Percentiles rank a stretch among this genome's conserved stretches.
These are phyloP conservation scores for Hebeloma cylindrosporum DNA, from an alignment of 768 basidiomycete genomes.

Conservation along the genomic window DNA sequence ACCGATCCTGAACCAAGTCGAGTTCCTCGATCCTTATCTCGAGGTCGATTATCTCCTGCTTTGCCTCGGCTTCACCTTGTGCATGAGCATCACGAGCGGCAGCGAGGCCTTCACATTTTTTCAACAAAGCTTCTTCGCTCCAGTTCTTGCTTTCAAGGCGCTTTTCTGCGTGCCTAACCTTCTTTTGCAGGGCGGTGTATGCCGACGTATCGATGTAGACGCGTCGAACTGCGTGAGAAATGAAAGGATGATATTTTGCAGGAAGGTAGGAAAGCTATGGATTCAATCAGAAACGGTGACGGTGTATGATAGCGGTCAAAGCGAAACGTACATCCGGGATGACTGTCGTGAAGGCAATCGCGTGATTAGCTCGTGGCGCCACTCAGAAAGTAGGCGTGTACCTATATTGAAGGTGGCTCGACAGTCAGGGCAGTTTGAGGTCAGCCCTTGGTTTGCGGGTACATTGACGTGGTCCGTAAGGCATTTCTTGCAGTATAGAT, in stretches of 20 bases:
- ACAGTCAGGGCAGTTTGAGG: conserved; percentile 60
- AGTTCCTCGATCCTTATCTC: conserved; percentile 12
- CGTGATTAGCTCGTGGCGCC: neutral
- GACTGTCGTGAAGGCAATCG: conserved; percentile 16
- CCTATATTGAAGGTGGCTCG: conserved; percentile 54
- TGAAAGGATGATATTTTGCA: conserved; percentile 47
- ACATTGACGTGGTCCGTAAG: conserved; percentile 44
- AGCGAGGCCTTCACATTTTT: conserved; percentile 43
- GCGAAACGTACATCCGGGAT: conserved; percentile 27
- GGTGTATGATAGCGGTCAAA: neutral
- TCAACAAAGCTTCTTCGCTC: conserved; percentile 44
- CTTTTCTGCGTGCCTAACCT: conserved; percentile 37
- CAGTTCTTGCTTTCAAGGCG: conserved; percentile 37
- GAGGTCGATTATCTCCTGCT: conserved; percentile 17
- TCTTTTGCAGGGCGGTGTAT: conserved; percentile 26
- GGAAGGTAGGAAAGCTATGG: conserved; percentile 45
- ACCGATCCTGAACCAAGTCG: conserved; percentile 6
- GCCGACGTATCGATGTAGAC: conserved; percentile 45
- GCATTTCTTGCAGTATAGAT: conserved; percentile 62
- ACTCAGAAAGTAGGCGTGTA: conserved; percentile 27
- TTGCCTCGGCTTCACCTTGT: conserved; percentile 30
- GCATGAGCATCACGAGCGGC: conserved; percentile 32
- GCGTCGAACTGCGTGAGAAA: conserved; percentile 46
- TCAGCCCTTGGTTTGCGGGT: conserved; percentile 31
- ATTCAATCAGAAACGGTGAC: neutral